Conservation (phyloP, 352 stramenopile genomes). For the Pythium monospermum region DNA sequence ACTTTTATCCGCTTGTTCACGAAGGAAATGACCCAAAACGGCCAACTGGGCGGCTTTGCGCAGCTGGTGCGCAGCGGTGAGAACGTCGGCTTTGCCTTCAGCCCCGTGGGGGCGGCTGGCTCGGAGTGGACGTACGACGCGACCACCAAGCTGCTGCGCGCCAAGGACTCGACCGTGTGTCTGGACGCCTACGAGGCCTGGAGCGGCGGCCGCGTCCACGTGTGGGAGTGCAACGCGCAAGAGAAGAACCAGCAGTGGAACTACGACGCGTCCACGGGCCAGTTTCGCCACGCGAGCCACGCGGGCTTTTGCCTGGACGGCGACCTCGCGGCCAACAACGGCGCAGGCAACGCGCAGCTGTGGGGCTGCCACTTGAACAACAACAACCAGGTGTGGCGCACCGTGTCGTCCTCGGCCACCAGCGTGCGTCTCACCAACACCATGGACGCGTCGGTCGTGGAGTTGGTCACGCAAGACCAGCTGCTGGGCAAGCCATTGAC, state of each 20-base stretch:
- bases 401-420: slow-evolving; percentile 12
- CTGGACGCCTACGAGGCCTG: slow-evolving; percentile 58
- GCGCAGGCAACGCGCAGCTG: slow-evolving; percentile 35
- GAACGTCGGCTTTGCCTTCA: slow-evolving; percentile 22
- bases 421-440: slow-evolving; percentile 3
- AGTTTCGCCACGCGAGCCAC: slow-evolving; percentile 48
- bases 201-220: slow-evolving; percentile 52
- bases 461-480: slow-evolving; percentile 6
- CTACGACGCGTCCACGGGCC: slow-evolving; percentile 33
- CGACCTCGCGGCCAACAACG: slow-evolving; percentile 34
- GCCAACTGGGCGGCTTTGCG: too few relatives aligned
- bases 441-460: slow-evolving; percentile 11
- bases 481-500: neutral
- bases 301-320: slow-evolving; percentile 55
- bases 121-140: slow-evolving; percentile 45
- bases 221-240: slow-evolving; percentile 40
- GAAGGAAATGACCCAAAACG: slow-evolving; percentile 31
- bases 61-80: slow-evolving; percentile 33
- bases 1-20: slow-evolving; percentile 34
- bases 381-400: slow-evolving; percentile 37
- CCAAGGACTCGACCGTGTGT: slow-evolving; percentile 42
- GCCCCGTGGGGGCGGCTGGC: slow-evolving; percentile 16
- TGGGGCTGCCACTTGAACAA: slow-evolving; percentile 47
- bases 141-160: slow-evolving; percentile 31
- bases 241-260: slow-evolving; percentile 64